Conservation (phyloP, 148 eudicot species). For the Spergularia bocconei region DNA sequence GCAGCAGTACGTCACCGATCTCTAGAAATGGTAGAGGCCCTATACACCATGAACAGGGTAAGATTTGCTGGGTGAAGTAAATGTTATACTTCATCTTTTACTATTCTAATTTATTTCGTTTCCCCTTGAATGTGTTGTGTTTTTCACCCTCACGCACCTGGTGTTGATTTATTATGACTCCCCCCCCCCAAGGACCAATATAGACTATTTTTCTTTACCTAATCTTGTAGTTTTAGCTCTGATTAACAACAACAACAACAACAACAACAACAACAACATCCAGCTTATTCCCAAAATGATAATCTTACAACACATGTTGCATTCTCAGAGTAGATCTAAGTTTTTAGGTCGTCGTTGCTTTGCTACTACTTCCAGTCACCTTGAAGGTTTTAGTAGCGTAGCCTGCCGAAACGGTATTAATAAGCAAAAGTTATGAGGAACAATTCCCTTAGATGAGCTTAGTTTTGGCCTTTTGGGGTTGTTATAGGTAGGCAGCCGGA, state of each 20-base stretch:
- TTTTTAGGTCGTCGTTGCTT: too few relatives aligned
- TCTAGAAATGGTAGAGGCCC: conserved; percentile 91
- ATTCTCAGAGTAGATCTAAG: background rate
- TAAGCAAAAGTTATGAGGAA: background rate
- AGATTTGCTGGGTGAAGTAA: conserved; percentile 25
- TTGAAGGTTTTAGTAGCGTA: background rate
- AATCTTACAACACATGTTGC: background rate
- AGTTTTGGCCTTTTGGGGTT: background rate
- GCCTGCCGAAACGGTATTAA: background rate
- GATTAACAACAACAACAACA: too few relatives aligned
- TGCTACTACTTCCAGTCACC: background rate
- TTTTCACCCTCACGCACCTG: background rate
- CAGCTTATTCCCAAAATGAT: too few relatives aligned
- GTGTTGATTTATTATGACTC: background rate
- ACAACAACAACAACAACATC: too few relatives aligned
- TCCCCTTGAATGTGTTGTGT: background rate
- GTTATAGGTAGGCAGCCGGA: background rate
- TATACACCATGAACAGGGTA: conserved; percentile 93
- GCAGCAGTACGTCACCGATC: conserved; percentile 64
- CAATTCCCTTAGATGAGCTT: background rate
- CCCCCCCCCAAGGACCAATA: background rate
- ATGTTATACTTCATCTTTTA: background rate
- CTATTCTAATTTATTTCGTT: too few relatives aligned
- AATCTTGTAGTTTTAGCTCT: conserved; percentile 7
- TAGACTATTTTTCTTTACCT: background rate